These are phyloP conservation scores for Nicotiana tomentosiformis DNA, from an alignment of 257 asterid species.

Conservation along the genomic window DNA sequence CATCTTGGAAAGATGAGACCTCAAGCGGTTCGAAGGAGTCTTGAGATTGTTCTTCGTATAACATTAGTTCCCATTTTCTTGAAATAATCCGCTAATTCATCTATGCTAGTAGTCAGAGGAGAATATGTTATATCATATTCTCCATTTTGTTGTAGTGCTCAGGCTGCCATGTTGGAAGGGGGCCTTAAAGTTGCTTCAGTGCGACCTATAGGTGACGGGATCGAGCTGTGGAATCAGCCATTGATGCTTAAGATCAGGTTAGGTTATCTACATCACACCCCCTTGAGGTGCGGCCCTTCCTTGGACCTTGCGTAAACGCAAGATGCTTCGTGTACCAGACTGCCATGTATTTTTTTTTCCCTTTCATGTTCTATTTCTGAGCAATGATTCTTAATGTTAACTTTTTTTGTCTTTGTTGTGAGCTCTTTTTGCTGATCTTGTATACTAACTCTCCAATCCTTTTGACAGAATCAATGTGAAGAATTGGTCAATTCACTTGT, in stretches of 20 bases:
- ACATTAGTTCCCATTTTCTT: not conserved
- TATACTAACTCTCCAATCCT: not conserved
- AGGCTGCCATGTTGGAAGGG: not conserved
- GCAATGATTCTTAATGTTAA: not conserved
- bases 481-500: not conserved
- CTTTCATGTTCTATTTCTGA: not conserved
- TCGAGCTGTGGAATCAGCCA: too few relatives aligned
- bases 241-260: too few relatives aligned
- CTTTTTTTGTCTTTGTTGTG: not conserved
- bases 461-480: not conserved
- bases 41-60: not conserved
- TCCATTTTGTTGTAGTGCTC: not conserved
- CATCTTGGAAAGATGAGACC: conserved; percentile 84
- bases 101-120: not conserved
- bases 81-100: not conserved
- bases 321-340: not conserved
- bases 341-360: not conserved
- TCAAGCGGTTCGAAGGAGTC: conserved; percentile 23
- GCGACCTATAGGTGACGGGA: too few relatives aligned
- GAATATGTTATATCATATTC: not conserved
- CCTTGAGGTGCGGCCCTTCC: too few relatives aligned
- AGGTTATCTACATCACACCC: too few relatives aligned
- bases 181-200: too few relatives aligned
- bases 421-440: not conserved
- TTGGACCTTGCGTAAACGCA: too few relatives aligned